Conservation (phyloP, 1,284 basidiomycete species). For the Phaffia rhodozyma region DNA sequence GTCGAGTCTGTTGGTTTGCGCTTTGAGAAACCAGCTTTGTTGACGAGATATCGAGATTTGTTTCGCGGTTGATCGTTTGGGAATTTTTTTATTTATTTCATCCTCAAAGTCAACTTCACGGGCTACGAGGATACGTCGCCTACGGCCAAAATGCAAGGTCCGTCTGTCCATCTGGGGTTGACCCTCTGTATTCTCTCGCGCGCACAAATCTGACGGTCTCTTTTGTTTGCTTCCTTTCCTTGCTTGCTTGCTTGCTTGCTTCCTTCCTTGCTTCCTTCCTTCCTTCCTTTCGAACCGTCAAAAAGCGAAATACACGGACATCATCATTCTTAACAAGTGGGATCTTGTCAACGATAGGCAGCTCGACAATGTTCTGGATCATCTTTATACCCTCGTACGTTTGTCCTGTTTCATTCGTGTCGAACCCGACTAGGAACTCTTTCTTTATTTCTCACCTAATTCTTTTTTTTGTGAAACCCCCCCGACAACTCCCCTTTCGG, state of each 20-base stretch:
- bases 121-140: constrained; percentile 82
- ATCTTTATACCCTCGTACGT: constrained; percentile 55
- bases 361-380: constrained; percentile 68
- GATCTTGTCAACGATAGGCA: constrained; percentile 59
- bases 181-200: too few species aligned
- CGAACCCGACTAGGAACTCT: too few species aligned
- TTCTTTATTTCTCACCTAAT: too few species aligned
- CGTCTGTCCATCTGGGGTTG: too few species aligned
- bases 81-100: neutral
- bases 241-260: neutral
- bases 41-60: neutral
- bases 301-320: constrained; percentile 74
- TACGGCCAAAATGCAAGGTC: constrained; percentile 47
- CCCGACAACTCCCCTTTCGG: too few species aligned
- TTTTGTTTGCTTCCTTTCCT: too few species aligned
- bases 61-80: neutral
- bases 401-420: too few species aligned
- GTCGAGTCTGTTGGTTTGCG: constrained; percentile 27
- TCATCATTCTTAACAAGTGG: constrained; percentile 83
- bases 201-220: neutral
- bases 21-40: too few species aligned
- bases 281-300: constrained; percentile 48
- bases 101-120: constrained; percentile 49
- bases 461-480: too few species aligned
- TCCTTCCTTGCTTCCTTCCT: too few species aligned